Conservation (phyloP, 1,139 yeast species). For the Dujonia santamariae region DNA sequence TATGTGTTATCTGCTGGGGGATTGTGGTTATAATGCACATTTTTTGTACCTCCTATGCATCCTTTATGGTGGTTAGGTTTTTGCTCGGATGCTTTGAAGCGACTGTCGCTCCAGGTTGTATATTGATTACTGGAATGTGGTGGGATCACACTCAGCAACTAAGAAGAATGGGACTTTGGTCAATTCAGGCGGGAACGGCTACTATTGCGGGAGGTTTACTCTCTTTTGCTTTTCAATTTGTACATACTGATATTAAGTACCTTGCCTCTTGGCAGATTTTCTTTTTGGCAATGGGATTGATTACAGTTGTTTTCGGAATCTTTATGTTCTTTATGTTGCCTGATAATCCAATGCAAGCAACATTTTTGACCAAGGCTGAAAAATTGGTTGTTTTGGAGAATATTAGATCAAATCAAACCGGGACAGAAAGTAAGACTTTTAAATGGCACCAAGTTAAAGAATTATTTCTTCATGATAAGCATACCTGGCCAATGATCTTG, state of each 20-base stretch:
- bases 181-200: constrained; percentile 38
- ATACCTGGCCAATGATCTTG: constrained; percentile 36
- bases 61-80: constrained; percentile 40
- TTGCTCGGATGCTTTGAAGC: constrained; percentile 42
- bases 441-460: constrained; percentile 25
- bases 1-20: constrained; percentile 41
- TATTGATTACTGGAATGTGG: constrained; percentile 41
- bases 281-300: constrained; percentile 34
- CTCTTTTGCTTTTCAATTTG: constrained; percentile 41
- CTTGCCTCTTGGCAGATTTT: constrained; percentile 39
- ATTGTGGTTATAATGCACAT: constrained; percentile 32
- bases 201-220: constrained; percentile 40
- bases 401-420: constrained; percentile 29
- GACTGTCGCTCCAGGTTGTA: constrained; percentile 44
- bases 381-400: constrained; percentile 27
- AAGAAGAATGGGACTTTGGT: constrained; percentile 34
- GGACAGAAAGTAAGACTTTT: constrained; percentile 20
- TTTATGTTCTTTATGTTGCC: constrained; percentile 27
- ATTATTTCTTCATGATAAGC: constrained; percentile 25
- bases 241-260: constrained; percentile 16
- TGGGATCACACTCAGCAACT: constrained; percentile 38
- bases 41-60: constrained; percentile 35
- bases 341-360: constrained; percentile 28
- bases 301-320: constrained; percentile 32
- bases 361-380: constrained; percentile 26